Evolutionary conservation across 139 green algal genomes (phyloP).

Genomic region (Tetradesmus lagerheimii): DNA sequence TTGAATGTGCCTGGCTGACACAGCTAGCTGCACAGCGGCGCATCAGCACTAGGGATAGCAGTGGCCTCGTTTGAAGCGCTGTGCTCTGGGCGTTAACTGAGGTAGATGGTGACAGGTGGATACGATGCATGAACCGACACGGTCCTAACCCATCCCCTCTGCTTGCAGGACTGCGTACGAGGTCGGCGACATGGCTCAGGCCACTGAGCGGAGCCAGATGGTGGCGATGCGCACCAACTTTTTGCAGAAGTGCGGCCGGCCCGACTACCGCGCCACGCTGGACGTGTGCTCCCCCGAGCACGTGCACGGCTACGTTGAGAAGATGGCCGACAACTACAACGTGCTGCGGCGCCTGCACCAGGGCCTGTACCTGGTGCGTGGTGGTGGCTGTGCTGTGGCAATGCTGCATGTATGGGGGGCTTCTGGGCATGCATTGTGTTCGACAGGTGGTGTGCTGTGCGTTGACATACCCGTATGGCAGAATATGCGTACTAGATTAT

Average conservation of each 20-base stretch:
- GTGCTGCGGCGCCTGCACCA: background rate
- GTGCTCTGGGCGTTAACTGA: no score
- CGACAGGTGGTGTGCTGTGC: no score
- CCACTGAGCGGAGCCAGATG: conserved; percentile 34
- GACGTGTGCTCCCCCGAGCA: background rate
- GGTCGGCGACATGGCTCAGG: conserved; percentile 21
- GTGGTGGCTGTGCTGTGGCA: no score
- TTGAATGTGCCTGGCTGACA: no score
- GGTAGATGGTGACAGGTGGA: no score
- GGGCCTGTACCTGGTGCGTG: conserved; percentile 28
- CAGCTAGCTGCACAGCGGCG: no score
- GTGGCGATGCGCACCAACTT: conserved; percentile 16
- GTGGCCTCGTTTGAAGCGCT: no score
- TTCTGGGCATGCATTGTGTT: no score
- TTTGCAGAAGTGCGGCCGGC: conserved; percentile 1
- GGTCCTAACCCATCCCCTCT: no score
- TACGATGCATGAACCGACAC: no score
- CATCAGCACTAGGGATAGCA: no score
- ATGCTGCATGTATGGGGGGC: no score
- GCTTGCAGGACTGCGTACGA: conserved; percentile 13
- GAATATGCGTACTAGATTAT: background rate
- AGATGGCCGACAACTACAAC: background rate
- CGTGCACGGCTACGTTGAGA: background rate
- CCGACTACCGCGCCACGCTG: background rate
- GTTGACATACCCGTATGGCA: background rate